phyloP scores from a whole-genome alignment of 2,329 filamentous ascomycete genomes.

The Arachnomyces sp. region DNA sequence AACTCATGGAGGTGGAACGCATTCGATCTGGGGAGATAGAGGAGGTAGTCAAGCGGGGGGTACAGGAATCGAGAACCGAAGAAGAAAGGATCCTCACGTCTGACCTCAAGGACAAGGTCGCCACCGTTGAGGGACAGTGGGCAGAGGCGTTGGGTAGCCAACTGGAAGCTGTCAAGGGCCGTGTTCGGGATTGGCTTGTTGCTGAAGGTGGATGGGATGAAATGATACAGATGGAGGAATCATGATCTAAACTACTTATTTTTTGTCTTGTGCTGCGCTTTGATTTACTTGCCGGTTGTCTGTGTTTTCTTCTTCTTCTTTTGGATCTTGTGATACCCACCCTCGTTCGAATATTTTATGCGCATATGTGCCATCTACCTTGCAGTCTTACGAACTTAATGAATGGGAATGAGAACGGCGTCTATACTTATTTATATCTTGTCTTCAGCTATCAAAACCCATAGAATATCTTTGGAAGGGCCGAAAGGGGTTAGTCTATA shows the following conservation, averaged over 20 bases:
- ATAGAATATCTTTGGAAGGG: too few species aligned
- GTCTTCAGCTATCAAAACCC: too few species aligned
- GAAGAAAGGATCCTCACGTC: slow-evolving; percentile 68
- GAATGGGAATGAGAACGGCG: neutral
- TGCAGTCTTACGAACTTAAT: too few species aligned
- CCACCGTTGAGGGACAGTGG: slow-evolving; percentile 88
- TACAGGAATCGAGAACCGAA: slow-evolving; percentile 52
- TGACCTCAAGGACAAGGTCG: slow-evolving; percentile 89
- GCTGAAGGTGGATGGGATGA: slow-evolving; percentile 86
- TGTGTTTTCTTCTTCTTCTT: slow-evolving; percentile 14
- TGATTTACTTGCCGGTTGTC: slow-evolving; percentile 12
- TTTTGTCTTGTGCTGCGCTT: slow-evolving; percentile 6
- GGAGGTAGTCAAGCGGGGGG: slow-evolving; percentile 39
- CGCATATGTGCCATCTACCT: neutral
- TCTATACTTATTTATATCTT: neutral
- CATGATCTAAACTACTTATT: slow-evolving; percentile 11
- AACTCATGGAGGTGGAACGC: slow-evolving; percentile 60
- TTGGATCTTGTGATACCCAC: neutral
- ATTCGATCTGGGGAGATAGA: slow-evolving; percentile 37
- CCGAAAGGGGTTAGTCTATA: too few species aligned
- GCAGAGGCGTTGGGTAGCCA: slow-evolving; percentile 72
- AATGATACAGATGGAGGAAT: slow-evolving; percentile 47
- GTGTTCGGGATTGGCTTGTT: slow-evolving; percentile 65
- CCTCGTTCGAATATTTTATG: neutral
- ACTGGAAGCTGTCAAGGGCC: slow-evolving; percentile 64